Evolutionary conservation across 306 rosid species (phyloP).

Genomic region (Phaseolus lunatus): DNA sequence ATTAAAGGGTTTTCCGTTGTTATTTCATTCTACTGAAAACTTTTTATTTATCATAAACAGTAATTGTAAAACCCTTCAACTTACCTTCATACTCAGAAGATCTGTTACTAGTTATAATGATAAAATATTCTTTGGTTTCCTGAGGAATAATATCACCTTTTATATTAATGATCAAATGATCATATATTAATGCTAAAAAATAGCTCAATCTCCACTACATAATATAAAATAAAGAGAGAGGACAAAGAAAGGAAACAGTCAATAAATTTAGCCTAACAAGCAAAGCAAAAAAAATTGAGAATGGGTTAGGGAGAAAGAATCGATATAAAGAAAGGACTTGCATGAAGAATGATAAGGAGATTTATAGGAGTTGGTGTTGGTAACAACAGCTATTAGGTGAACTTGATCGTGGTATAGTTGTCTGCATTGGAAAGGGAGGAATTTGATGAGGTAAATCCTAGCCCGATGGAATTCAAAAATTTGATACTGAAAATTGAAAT

Average conservation of each 20-base stretch:
- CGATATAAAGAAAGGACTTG: neutral
- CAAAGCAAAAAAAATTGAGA: neutral
- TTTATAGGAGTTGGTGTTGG: neutral
- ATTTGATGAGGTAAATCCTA: neutral
- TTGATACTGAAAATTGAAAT: neutral
- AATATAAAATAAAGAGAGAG: neutral
- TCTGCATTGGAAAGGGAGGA: slow-evolving; percentile 2
- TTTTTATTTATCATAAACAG: neutral
- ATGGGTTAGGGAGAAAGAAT: neutral
- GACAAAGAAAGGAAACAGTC: neutral
- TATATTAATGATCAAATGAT: neutral
- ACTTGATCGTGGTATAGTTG: neutral
- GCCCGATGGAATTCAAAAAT: neutral
- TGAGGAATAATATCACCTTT: neutral
- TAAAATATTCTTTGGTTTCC: neutral
- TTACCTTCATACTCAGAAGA: neutral
- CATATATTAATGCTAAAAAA: slow-evolving; percentile 6
- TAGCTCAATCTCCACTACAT: neutral
- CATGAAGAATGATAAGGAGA: neutral
- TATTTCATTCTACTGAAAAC: slow-evolving; percentile 2
- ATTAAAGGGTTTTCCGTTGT: neutral
- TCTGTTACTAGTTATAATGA: neutral
- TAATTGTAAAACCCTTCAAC: slow-evolving; percentile 1
- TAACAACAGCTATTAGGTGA: neutral
- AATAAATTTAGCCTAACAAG: neutral